Evolutionary conservation across 441 rosid species (phyloP), one percentile per base, ranked within the genome.

Genomic region (Adansonia madagascariensis): DNA sequence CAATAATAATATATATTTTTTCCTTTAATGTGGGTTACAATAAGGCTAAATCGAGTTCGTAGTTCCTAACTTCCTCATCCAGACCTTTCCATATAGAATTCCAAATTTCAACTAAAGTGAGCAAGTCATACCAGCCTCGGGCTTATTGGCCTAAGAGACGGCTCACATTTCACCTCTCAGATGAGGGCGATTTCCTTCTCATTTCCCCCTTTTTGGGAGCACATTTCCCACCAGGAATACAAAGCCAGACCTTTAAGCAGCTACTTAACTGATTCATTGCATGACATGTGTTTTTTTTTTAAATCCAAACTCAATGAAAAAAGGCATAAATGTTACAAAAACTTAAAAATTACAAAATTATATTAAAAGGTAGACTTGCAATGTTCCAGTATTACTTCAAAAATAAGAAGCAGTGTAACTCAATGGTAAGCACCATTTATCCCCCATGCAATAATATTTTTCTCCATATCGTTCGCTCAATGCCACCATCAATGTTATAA

Each of bases 31-130:
- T 27, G 17, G 15, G 7, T 27, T 52, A 52, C 57, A 52, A 52
- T 14, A 12, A 60, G 64, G 31, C 64, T 60, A 60, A 27, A 62
- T 62, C 10, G 8, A 15, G 41, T 31, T 27, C n/a, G 17, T 53
- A 15, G 15, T 60, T n/a, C 35, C 35, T 60, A 27, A 11, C 65
- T 12, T 60, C 5, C 15, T 22, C 12, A 14, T 39, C 15, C 3
- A 14, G 41, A 60, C 41, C 41, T 27, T 60, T 60, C n/a, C 65
- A 60, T 60, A 60, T 60, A 60, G 55, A 75, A 57, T 64, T 73
- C n/a, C 41, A 24, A 43, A 44, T 43, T 43, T 44, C 50, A 44
- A 43, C 31, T 44, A 66, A 44, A 62, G n/a, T 18, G 14, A 66
- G 52, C 70, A 39, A 41, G 27, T 10, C 9, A 43, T 44, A 44